phyloP scores from a whole-genome alignment of 441 rosid species.

The Daphne laureola region DNA sequence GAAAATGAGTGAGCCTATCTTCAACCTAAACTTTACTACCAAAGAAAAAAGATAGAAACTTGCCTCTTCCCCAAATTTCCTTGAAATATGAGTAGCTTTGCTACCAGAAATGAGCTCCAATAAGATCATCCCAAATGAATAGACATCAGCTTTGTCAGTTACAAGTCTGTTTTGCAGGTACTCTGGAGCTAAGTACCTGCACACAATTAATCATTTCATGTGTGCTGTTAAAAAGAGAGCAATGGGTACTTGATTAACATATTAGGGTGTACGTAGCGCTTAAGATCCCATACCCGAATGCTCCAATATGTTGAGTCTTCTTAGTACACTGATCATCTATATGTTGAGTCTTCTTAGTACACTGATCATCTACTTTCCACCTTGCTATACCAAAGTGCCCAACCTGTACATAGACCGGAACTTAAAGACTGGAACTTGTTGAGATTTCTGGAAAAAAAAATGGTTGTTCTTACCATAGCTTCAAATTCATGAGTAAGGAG shows the following conservation, averaged over 20 bases:
- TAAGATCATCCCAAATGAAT: conserved; percentile 44
- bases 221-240: neutral
- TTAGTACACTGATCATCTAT: conserved; percentile 39
- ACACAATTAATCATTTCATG: neutral
- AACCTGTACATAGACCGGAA: conserved; percentile 24
- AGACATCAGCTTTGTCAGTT: conserved; percentile 48
- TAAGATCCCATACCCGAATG: conserved; percentile 33
- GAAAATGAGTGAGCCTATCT: neutral
- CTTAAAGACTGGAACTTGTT: neutral
- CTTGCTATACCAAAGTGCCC: conserved; percentile 57
- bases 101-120: conserved; percentile 40
- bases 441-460: no score
- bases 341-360: conserved; percentile 38
- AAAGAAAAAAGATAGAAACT: neutral
- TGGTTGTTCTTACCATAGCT: conserved; percentile 30
- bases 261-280: neutral
- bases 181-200: conserved; percentile 51
- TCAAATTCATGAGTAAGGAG: conserved; percentile 57
- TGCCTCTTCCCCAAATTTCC: conserved; percentile 45
- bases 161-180: conserved; percentile 41
- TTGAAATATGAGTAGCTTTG: conserved; percentile 36
- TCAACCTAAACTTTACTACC: neutral
- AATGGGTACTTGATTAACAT: neutral
- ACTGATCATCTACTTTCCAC: conserved; percentile 46
- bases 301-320: conserved; percentile 38